Conservation (phyloP, 2,329 filamentous ascomycete species). For the Sporothrix luriei region DNA sequence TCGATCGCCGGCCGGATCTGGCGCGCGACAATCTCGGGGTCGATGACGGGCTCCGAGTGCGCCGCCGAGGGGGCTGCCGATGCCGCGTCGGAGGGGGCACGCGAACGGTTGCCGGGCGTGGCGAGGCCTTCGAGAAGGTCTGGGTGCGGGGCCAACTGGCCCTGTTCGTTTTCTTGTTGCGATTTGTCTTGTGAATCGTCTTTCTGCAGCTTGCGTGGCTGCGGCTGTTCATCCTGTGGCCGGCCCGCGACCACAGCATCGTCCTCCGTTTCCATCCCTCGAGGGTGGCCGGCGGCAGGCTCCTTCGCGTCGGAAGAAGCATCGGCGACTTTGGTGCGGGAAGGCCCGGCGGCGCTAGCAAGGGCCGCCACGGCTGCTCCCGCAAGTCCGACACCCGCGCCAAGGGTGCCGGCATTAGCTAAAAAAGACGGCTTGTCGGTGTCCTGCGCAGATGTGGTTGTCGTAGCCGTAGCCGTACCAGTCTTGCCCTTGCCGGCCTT, state of each 20-base stretch:
- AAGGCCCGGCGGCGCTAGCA: constrained; percentile 42
- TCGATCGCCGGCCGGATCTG: constrained; percentile 67
- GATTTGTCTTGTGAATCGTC: background rate
- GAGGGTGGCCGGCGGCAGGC: constrained; percentile 34
- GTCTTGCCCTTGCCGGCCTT: background rate
- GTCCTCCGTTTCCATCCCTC: constrained; percentile 24
- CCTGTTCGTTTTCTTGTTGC: background rate
- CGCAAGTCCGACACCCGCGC: constrained; percentile 68
- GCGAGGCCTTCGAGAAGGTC: background rate
- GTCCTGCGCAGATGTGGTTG: background rate
- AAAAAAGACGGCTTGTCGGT: constrained; percentile 59
- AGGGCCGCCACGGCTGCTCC: constrained; percentile 41
- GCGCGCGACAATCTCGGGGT: constrained; percentile 61
- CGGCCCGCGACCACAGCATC: background rate
- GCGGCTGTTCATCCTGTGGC: background rate
- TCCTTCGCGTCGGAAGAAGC: constrained; percentile 47
- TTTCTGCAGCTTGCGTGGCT: background rate
- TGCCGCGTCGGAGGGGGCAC: background rate
- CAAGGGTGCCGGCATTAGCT: constrained; percentile 70
- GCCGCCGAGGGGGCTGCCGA: constrained; percentile 25
- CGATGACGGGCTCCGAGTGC: constrained; percentile 46
- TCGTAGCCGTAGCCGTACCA: background rate
- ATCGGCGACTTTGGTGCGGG: constrained; percentile 53
- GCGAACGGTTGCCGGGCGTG: constrained; percentile 1
- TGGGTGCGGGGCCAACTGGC: background rate